Conservation (phyloP, 225 moss, liverwort and hornwort genomes). For the Marchantia paleacea region DNA sequence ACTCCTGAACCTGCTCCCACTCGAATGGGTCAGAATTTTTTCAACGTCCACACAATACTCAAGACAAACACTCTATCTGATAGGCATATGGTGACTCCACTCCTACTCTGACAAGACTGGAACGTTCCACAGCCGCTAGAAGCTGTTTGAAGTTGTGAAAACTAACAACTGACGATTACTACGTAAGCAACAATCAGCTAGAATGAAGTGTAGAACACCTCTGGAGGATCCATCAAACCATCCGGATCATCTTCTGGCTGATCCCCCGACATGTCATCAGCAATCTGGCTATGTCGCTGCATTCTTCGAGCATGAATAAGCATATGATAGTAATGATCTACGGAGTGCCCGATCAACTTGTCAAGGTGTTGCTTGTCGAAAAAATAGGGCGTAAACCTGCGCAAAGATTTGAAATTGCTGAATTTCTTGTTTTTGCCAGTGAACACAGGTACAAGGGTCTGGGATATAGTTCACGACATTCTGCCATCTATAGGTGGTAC, state of each 20-base stretch:
- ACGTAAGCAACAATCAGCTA: too few relatives aligned
- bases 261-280: constrained; percentile 70
- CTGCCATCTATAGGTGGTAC: too few relatives aligned
- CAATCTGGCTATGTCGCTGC: constrained; percentile 84
- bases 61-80: not conserved
- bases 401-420: not conserved
- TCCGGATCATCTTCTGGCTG: constrained; percentile 73
- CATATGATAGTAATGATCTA: constrained; percentile 94
- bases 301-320: constrained; percentile 74
- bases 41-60: not conserved
- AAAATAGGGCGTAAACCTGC: constrained; percentile 85
- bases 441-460: too few relatives aligned
- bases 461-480: too few relatives aligned
- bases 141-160: not conserved
- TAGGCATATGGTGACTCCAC: not conserved
- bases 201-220: constrained; percentile 27
- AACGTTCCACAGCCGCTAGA: not conserved
- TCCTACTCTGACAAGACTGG: not conserved
- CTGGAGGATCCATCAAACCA: constrained; percentile 82
- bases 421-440: too few relatives aligned
- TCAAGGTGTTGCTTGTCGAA: constrained; percentile 94
- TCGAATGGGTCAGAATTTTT: not conserved
- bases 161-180: too few relatives aligned
- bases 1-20: constrained; percentile 58
- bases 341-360: constrained; percentile 86